A percentile compares a stretch with the other conserved stretches of the same genome.
These are phyloP conservation scores for Podospora didyma DNA, from an alignment of 495 filamentous ascomycete genomes.

Conservation along the genomic window DNA sequence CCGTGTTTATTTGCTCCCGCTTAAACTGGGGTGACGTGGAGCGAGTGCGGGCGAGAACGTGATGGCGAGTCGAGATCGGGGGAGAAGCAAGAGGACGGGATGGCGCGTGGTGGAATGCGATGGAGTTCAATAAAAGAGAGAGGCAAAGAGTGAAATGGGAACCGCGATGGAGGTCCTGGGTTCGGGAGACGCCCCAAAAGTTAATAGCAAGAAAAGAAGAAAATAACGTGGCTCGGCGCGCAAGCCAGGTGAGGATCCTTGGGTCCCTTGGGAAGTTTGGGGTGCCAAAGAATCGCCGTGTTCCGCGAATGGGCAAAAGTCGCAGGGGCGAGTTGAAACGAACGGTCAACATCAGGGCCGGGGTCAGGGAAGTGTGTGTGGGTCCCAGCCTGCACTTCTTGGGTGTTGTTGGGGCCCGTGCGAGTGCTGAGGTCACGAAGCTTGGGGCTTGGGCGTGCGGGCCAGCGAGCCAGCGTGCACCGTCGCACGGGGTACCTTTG, in stretches of 20 bases:
- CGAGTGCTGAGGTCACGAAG: no score
- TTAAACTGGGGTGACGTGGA: constrained; percentile 12
- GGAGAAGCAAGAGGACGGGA: background rate
- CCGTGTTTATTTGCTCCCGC: constrained; percentile 12
- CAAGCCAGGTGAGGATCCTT: constrained; percentile 21
- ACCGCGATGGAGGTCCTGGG: constrained; percentile 9
- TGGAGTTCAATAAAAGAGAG: constrained; percentile 2
- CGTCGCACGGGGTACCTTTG: background rate
- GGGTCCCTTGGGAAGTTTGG: background rate
- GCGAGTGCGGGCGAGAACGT: background rate
- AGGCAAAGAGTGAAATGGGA: background rate
- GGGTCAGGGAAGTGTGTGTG: constrained; percentile 1
- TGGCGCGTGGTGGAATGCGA: constrained; percentile 6
- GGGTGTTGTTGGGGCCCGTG: background rate
- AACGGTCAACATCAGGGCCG: constrained; percentile 14
- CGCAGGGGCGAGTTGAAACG: constrained; percentile 25
- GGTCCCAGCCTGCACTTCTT: background rate
- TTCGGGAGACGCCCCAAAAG: constrained; percentile 15
- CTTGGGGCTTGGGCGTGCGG: background rate
- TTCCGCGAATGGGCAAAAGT: background rate
- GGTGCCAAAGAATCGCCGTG: constrained; percentile 10
- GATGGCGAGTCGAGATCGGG: background rate
- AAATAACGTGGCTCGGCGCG: constrained; percentile 30
- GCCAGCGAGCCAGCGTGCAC: no score
- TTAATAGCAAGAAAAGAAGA: constrained; percentile 18